Base-by-base conservation (phyloP, 75 land plant genomes). In the Adiantum capillusveneris region DNA sequence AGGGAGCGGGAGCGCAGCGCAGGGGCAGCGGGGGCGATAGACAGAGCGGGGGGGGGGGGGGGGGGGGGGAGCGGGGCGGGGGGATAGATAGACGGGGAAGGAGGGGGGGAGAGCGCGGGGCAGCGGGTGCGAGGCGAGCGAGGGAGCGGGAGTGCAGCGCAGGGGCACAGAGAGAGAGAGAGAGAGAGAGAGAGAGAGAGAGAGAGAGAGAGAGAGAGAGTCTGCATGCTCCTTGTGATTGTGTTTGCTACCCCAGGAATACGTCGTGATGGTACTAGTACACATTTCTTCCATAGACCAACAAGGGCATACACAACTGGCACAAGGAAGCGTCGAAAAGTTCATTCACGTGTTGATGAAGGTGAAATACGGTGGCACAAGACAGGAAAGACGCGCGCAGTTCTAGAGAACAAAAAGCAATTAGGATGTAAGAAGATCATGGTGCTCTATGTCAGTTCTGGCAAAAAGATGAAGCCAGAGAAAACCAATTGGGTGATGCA, bases 401-500 rank as follows among this genome's bases (percentile, higher is more conserved):
- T 91, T 6, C 16, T 69, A 19, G 55, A 74, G n/a, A 62, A 60
- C 58, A 88, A 88, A 6, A 74, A 67, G 59, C 59, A 65, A 24
- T 64, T 82, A 48, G 97, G 97, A 0, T 82, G 67, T 74, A 91
- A 91, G 69, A 91, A 91, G 68, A 91, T 91, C 46, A 74, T 91
- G 29, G 97, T 91, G 28, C 80, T 91, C 56, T 91, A 91, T 67
- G 77, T 83, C 27, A 87, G 80, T 63, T 81, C 63, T 57, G 87
- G 87, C 27, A 86, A 82, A 60, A 67, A 79, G 20, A 66, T 70
- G 28, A 91, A 88, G 65, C 88, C 88, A 7, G 81, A 88, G 65
- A 91, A 91, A 51, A 91, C 97, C 29, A 87, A 84, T 30, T 91
- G 97, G 97, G 86, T 91, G 11, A 87, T 91, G 88, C 97, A 91